phyloP scores from a whole-genome alignment of 176 grass and related monocot genomes.

The Olyra latifolia region DNA sequence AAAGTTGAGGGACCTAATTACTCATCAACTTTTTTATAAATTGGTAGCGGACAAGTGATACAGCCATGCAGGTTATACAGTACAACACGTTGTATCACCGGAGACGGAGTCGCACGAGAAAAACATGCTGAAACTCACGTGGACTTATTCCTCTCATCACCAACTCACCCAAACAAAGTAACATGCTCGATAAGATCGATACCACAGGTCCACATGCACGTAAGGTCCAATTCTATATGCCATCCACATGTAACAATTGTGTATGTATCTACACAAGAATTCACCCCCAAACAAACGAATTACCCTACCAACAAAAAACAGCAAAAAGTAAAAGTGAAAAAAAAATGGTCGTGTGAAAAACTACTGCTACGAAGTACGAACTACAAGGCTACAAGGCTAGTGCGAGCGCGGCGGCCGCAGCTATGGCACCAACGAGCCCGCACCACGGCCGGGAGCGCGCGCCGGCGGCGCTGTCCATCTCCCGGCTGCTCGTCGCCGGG shows the following conservation, averaged over 20 bases:
- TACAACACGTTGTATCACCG: too few species aligned
- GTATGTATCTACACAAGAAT: constrained; percentile 14
- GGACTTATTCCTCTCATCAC: too few species aligned
- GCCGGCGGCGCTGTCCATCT: constrained; percentile 43
- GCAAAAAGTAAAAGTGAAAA: background rate
- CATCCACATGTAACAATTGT: background rate
- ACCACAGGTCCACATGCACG: background rate
- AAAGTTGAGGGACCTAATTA: too few species aligned
- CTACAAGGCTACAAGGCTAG: constrained; percentile 5
- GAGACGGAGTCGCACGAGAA: too few species aligned
- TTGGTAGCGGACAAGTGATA: too few species aligned
- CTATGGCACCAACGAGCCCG: constrained; percentile 6
- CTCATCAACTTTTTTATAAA: too few species aligned
- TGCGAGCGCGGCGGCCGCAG: background rate
- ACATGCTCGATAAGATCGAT: too few species aligned
- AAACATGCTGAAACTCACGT: too few species aligned
- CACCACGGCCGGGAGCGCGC: background rate
- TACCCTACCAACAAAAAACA: background rate
- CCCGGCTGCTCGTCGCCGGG: constrained; percentile 40
- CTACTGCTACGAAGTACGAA: background rate
- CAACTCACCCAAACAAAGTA: background rate
- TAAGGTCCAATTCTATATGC: background rate
- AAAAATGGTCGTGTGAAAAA: background rate
- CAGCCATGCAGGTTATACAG: too few species aligned
- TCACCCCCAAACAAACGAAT: background rate